Evolutionary conservation across 768 basidiomycete species (phyloP), one percentile per base, ranked within the genome.

Genomic region (Mrakia gelida): DNA sequence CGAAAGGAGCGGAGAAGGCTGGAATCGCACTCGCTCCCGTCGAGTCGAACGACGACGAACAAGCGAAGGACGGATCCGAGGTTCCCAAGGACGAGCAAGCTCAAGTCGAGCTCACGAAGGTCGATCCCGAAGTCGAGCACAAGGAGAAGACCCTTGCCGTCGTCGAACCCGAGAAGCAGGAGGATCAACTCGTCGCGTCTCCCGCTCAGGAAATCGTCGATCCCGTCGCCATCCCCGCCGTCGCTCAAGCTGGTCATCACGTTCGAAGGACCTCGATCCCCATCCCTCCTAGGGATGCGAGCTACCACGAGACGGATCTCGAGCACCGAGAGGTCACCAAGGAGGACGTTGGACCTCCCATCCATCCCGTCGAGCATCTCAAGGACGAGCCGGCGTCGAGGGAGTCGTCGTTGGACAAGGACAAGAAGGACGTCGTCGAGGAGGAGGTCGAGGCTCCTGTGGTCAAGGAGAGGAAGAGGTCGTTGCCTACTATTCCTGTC

Each of bases 1-100:
- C 79, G 0, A 81, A 83, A 59, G 84, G 84, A 34, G 84, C 84
- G 16, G 65, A 72, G 23, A 80, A 80, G 5, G 84, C 84, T 21
- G 84, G 84, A 2, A 84, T 85, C 56, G 84, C 84, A 18, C 68
- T 84, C 52, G 80, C 79, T 1, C 78, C 81, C n/a, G 80, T 80
- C 28, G 65, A 41, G 41, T 28, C 59, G 26, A 28, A 8, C 28
- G 26, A 59, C 26, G 59, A 28, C 26, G 54, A 78, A 74, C 38
- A 32, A 11, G 61, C 67, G 71, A 41, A 49, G 41, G 59, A 56
- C 16, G 76, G 43, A 49, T 21, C 32, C 3, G 76, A 43, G 54
- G 56, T 71, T 23, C 70, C 71, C 21, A 23, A 21, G n/a, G 34
- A 70, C 15, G 73, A 68, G 26, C 26, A 45, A 9, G 75, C 54